Evolutionary conservation across 768 basidiomycete species (phyloP), one percentile per base, ranked within the genome.

Genomic region (Russula dissimulans): DNA sequence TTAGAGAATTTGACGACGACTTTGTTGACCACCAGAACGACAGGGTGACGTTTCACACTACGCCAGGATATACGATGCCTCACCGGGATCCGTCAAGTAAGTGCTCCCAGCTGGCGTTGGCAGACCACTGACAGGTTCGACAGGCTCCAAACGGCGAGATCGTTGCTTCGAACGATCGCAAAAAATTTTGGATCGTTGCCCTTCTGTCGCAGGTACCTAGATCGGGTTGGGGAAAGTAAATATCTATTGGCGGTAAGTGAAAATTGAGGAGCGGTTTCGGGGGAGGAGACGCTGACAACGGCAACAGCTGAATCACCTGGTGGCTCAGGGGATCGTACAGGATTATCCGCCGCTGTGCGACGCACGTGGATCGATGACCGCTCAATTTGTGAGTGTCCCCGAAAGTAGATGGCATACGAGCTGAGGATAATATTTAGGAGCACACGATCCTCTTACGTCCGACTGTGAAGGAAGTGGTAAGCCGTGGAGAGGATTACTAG

Each of bases 41-140:
- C 65, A 93, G 89, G 95, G 95, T 18, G 94, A 94, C 34, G 89
- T 86, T 67, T 97, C 94, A 29, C 97, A 97, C 71, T 99, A 95
- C 70, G 93, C 93, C 11, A 81, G 80, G 69, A 79, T 81, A 29
- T 70, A 77, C 57, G 81, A 91, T 71, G 86, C 84, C 0, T 86
- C 87, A 8, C 80, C 82, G 67, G 85, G 85, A 8, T 83, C 86
- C 6, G 76, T 95, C 29, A 81, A 87, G 91, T 92, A 66, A 57
- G 68, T 15, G 14, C 10, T 10, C 31, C 18, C 1, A 29, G 5
- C 9, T 17, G 18, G 1, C 15, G 56, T 8, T 48, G 65, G 60
- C 11, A 31, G 47, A 48, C 43, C 8, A 18, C 54, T 36, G 54
- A 63, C 62, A 48, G 41, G 7, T 42, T 15, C 15, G 18, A 14